These are phyloP conservation scores for Cryptosporidium parvum DNA, from an alignment of 169 alveolate species.

Conservation along the genomic window DNA sequence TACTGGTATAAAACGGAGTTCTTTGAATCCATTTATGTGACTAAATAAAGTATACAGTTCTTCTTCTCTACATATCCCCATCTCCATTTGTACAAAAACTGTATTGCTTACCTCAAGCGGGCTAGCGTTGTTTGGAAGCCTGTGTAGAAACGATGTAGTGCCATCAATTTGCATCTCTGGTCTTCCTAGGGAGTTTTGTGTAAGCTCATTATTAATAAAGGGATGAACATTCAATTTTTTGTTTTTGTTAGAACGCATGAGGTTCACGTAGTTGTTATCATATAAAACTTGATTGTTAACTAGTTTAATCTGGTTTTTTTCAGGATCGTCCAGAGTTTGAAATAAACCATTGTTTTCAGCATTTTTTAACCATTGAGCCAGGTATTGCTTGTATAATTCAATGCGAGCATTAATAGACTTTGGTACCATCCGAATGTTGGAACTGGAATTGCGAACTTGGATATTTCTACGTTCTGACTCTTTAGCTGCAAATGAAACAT, in stretches of 20 bases:
- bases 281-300: constrained; percentile 13
- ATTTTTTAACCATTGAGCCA: constrained; percentile 49
- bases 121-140: background rate
- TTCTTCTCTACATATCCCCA: constrained; percentile 40
- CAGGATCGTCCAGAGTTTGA: background rate
- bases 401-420: constrained; percentile 10
- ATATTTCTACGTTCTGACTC: background rate
- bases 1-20: constrained; percentile 59
- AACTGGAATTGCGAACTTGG: background rate
- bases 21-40: constrained; percentile 21
- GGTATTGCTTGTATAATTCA: constrained; percentile 30
- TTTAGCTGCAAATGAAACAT: constrained; percentile 21
- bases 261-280: background rate
- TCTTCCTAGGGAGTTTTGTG: background rate
- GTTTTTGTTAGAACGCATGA: background rate
- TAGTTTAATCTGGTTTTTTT: background rate
- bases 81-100: constrained; percentile 32
- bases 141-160: background rate
- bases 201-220: background rate
- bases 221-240: background rate
- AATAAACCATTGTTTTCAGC: background rate
- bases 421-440: constrained; percentile 12
- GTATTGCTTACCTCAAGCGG: background rate
- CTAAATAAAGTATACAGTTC: constrained; percentile 7
- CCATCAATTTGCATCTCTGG: background rate